A percentile compares a stretch with the other conserved stretches of the same genome.
Conservation (phyloP, 768 basidiomycete species). For the Porpolomopsis calyptriformis region DNA sequence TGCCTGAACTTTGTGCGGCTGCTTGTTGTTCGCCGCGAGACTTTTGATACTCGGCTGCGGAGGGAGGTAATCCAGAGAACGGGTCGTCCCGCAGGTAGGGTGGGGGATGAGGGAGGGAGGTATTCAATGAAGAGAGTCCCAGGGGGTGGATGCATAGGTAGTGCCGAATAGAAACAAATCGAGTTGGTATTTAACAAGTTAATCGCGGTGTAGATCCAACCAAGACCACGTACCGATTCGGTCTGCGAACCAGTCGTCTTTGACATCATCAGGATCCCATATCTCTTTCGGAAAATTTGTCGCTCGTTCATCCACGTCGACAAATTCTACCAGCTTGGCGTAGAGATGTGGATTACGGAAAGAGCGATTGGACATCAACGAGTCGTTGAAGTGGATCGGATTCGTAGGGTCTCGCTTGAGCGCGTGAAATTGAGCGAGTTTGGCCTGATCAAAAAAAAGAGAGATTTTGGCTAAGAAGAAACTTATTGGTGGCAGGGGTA, state of each 20-base stretch:
- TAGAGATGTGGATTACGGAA: constrained; percentile 98
- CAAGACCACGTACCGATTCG: constrained; percentile 55
- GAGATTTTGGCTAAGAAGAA: not conserved
- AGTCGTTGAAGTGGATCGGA: constrained; percentile 91
- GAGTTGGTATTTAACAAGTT: constrained; percentile 17
- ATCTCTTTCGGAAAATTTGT: constrained; percentile 66
- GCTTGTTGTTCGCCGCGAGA: constrained; percentile 50
- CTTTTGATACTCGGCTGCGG: constrained; percentile 54
- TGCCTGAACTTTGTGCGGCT: constrained; percentile 39
- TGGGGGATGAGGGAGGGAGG: constrained; percentile 7
- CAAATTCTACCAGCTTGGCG: constrained; percentile 87
- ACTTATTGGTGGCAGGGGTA: constrained; percentile 8
- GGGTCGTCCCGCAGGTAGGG: too few relatives aligned
- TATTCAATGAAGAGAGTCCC: constrained; percentile 1
- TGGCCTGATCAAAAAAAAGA: constrained; percentile 39
- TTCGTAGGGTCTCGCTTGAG: constrained; percentile 53
- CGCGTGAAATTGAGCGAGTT: constrained; percentile 66
- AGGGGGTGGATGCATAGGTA: too few relatives aligned
- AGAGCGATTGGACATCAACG: constrained; percentile 81
- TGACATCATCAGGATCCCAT: constrained; percentile 63
- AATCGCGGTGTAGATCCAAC: not conserved
- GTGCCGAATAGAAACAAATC: too few relatives aligned
- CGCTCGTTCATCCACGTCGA: constrained; percentile 81
- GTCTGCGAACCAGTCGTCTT: constrained; percentile 65
- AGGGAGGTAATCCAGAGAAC: constrained; percentile 6